A percentile compares a stretch with the other conserved stretches of the same genome.
Conservation (phyloP, 2,329 filamentous ascomycete genomes). For the Exophiala calicioides region DNA sequence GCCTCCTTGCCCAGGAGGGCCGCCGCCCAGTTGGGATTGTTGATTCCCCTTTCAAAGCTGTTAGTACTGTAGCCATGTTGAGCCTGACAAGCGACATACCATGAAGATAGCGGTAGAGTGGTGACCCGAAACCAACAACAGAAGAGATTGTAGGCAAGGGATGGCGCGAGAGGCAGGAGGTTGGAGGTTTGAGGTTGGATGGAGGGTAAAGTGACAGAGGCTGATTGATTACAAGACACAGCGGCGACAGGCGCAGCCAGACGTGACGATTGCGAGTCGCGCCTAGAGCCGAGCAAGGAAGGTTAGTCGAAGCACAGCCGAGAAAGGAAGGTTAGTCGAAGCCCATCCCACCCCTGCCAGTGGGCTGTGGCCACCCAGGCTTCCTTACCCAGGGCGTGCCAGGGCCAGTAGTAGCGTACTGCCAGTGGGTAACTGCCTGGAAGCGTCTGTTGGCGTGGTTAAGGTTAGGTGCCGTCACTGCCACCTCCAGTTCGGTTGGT, state of each 20-base stretch:
- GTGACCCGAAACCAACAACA: not conserved
- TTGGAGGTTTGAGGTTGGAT: not conserved
- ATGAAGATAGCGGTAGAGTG: not conserved
- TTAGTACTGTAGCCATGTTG: constrained; percentile 5
- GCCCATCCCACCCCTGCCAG: too few relatives aligned
- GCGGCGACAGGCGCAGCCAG: not conserved
- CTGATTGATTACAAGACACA: constrained; percentile 10
- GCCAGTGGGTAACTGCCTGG: too few relatives aligned
- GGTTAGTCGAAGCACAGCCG: not conserved
- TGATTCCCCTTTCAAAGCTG: constrained; percentile 45
- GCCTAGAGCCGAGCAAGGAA: constrained; percentile 1
- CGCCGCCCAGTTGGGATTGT: constrained; percentile 80
- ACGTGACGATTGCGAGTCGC: constrained; percentile 21
- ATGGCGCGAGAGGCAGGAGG: not conserved
- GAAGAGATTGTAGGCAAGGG: not conserved
- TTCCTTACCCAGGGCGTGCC: too few relatives aligned
- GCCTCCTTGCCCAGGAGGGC: constrained; percentile 68
- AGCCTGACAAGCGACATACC: constrained; percentile 12
- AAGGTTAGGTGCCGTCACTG: too few relatives aligned
- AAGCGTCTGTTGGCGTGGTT: too few relatives aligned
- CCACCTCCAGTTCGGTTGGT: too few relatives aligned
- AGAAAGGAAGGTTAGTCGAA: too few relatives aligned
- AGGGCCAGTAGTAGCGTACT: too few relatives aligned
- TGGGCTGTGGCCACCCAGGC: too few relatives aligned
- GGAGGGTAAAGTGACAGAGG: not conserved